A percentile compares a stretch with the other conserved stretches of the same genome.
Conservation (phyloP, 148 eudicot genomes). For the Amaranthus hypochondriacus region DNA sequence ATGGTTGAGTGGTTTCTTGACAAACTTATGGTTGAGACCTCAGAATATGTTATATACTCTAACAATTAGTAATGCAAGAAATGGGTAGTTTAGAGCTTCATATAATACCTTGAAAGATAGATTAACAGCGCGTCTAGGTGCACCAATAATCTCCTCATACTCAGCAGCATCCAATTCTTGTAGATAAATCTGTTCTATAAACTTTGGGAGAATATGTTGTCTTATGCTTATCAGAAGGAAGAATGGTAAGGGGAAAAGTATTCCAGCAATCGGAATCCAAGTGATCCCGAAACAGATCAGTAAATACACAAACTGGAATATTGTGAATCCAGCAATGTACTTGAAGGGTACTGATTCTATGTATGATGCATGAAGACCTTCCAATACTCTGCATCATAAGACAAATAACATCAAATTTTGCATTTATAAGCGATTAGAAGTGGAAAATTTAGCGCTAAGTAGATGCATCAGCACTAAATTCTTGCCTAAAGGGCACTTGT, state of each 20-base stretch:
- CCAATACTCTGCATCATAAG: conserved; percentile 45
- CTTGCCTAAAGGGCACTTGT: too few relatives aligned
- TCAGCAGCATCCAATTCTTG: conserved; percentile 73
- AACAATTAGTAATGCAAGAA: background rate
- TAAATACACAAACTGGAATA: conserved; percentile 53
- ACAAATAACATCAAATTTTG: background rate
- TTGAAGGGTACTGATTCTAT: conserved; percentile 70
- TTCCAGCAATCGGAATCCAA: conserved; percentile 80
- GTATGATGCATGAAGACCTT: conserved; percentile 59
- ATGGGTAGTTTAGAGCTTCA: background rate
- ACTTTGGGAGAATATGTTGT: conserved; percentile 53
- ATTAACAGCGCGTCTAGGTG: conserved; percentile 29
- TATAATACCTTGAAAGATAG: conserved; percentile 33
- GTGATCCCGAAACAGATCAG: conserved; percentile 67
- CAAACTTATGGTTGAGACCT: too few relatives aligned
- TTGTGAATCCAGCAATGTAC: conserved; percentile 50
- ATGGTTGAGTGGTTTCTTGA: too few relatives aligned
- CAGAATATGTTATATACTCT: too few relatives aligned
- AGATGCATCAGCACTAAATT: too few relatives aligned
- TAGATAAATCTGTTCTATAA: conserved; percentile 48
- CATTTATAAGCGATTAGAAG: background rate
- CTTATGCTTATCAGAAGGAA: conserved; percentile 60
- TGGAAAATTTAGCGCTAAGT: too few relatives aligned
- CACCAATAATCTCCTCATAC: conserved; percentile 67
- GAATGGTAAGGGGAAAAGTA: conserved; percentile 68